Conservation (phyloP, 345 rosid species). For the Turritis glabra region DNA sequence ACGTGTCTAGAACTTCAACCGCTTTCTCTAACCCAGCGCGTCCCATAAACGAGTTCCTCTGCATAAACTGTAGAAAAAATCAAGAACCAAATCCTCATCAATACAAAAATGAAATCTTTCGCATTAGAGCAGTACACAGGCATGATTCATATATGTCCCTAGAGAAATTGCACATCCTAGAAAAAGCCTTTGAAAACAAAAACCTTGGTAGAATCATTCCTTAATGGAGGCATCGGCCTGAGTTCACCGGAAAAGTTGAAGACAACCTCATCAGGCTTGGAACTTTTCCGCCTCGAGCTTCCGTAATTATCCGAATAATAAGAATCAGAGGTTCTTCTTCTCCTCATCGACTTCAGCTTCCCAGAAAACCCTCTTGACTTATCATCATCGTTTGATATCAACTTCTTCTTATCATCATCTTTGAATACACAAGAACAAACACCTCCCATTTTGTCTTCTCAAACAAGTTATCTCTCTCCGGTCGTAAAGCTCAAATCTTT, state of each 20-base stretch:
- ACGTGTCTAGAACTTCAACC: constrained; percentile 66
- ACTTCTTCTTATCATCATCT: constrained; percentile 21
- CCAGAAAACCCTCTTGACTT: constrained; percentile 43
- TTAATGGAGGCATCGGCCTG: constrained; percentile 48
- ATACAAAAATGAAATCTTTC: background rate
- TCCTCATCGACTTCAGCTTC: constrained; percentile 44
- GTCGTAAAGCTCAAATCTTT: background rate
- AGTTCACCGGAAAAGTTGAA: constrained; percentile 57
- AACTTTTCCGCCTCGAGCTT: constrained; percentile 38
- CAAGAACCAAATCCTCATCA: background rate
- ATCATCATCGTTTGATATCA: constrained; percentile 28
- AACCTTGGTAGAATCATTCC: constrained; percentile 49
- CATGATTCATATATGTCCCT: background rate
- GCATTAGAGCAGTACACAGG: background rate
- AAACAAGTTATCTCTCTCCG: constrained; percentile 5
- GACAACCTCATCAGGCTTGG: constrained; percentile 32
- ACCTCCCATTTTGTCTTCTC: constrained; percentile 60
- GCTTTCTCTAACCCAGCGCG: constrained; percentile 74
- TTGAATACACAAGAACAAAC: constrained; percentile 52
- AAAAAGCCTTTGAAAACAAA: background rate
- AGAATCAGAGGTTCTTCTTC: constrained; percentile 35
- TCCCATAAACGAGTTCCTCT: constrained; percentile 63
- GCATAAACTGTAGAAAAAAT: constrained; percentile 37
- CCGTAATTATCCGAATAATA: constrained; percentile 26
- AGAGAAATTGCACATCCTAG: background rate